These are phyloP conservation scores for Pistacia vera DNA, from an alignment of 345 rosid species.

Conservation along the genomic window DNA sequence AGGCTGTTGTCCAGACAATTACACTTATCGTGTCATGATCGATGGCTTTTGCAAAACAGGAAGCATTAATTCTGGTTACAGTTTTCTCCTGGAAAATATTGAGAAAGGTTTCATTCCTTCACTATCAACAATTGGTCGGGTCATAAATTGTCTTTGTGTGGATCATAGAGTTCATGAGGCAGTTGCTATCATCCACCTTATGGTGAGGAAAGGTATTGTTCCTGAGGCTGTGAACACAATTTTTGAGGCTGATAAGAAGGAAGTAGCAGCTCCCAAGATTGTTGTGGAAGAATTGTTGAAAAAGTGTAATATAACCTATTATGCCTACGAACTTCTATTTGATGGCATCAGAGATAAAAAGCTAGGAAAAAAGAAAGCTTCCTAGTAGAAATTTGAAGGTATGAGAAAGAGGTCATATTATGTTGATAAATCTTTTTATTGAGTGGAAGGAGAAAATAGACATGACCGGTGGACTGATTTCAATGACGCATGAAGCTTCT, in stretches of 20 bases:
- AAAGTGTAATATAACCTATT: constrained; percentile 76
- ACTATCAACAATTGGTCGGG: constrained; percentile 70
- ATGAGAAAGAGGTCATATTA: constrained; percentile 5
- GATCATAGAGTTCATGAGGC: constrained; percentile 73
- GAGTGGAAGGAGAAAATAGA: constrained; percentile 4
- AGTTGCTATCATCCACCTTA: constrained; percentile 62
- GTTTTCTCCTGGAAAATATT: constrained; percentile 56
- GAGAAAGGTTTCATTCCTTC: constrained; percentile 72
- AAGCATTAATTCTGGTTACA: constrained; percentile 53
- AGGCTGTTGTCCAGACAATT: constrained; percentile 66
- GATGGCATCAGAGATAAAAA: constrained; percentile 86
- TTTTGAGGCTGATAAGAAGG: constrained; percentile 75
- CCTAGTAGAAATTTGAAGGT: constrained; percentile 22
- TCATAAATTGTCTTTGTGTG: constrained; percentile 76
- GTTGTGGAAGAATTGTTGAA: constrained; percentile 86
- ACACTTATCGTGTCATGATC: constrained; percentile 76
- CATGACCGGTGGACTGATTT: neutral
- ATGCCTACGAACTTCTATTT: constrained; percentile 78
- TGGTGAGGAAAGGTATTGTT: constrained; percentile 71
- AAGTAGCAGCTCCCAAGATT: constrained; percentile 88
- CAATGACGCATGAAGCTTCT: neutral
- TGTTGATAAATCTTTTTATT: constrained; percentile 15
- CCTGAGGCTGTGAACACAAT: constrained; percentile 77
- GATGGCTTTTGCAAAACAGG: constrained; percentile 87
- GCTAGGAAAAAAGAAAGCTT: constrained; percentile 55